Conservation (phyloP, 768 basidiomycete genomes). For the Trametes gibbosa region DNA sequence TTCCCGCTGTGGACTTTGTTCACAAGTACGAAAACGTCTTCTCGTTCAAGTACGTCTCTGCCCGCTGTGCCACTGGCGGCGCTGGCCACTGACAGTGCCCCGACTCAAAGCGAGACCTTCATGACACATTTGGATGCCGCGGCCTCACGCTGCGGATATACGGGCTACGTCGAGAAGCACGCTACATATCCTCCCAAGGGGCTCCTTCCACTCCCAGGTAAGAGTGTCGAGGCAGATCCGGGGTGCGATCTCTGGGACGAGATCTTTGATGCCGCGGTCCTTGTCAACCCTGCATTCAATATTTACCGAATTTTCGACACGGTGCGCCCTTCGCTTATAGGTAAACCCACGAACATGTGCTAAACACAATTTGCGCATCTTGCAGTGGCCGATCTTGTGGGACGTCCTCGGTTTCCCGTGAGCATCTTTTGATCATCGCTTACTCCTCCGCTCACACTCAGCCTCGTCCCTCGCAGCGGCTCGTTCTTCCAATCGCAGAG, state of each 20-base stretch:
- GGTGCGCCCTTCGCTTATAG: slow-evolving; percentile 27
- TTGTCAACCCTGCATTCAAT: slow-evolving; percentile 73
- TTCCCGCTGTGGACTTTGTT: slow-evolving; percentile 73
- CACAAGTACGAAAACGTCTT: slow-evolving; percentile 71
- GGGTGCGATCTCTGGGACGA: slow-evolving; percentile 69
- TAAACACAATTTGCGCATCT: too few relatives aligned
- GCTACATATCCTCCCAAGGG: slow-evolving; percentile 63
- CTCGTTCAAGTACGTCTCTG: slow-evolving; percentile 57
- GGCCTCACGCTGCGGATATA: slow-evolving; percentile 56
- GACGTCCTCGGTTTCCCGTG: slow-evolving; percentile 81
- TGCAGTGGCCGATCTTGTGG: slow-evolving; percentile 62
- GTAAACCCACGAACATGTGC: too few relatives aligned
- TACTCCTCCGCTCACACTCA: not conserved
- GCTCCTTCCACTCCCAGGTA: slow-evolving; percentile 65
- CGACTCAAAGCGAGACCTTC: slow-evolving; percentile 52
- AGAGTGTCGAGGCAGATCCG: slow-evolving; percentile 39
- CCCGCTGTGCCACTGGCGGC: not conserved
- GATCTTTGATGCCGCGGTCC: slow-evolving; percentile 60
- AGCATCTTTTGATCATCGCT: slow-evolving; percentile 20
- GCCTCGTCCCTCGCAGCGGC: slow-evolving; percentile 3
- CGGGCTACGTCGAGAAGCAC: slow-evolving; percentile 57
- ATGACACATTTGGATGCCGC: slow-evolving; percentile 54
- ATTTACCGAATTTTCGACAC: slow-evolving; percentile 80
- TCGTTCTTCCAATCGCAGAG: slow-evolving; percentile 45
- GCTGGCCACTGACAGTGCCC: not conserved